Evolutionary conservation across 78 protist species (phyloP), one percentile per base, ranked within the genome.

Genomic region (Dictyostelium brefeldianum): DNA sequence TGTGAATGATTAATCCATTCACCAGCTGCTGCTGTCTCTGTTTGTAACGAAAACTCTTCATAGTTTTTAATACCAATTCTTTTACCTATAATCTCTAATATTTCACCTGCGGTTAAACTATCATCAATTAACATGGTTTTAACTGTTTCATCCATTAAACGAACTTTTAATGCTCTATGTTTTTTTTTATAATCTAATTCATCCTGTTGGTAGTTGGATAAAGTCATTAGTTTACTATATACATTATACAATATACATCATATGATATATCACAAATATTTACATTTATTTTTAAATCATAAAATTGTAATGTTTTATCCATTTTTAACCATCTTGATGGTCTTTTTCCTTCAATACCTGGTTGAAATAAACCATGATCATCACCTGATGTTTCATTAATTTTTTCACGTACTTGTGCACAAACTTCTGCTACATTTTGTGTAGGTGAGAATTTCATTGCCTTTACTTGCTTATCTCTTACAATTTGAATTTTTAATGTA

Each of bases 11-110:
- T 85, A 14, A 94, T 31, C 96, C 91, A 82, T 54, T 80, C 96
- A 20, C 81, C 92, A 11, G 41, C 54, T 50, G 27, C 71, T 10
- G 22, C 46, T 27, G 46, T 77, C 57, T 95, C 96, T 10, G 71
- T 80, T 71, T 64, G 74, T 79, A 97, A 79, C 5, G 97, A 93
- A 65, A 89, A 97, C 92, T 97, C 98, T 64, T 96, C 97, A 20
- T 80, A 59, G 57, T 96, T 97, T 57, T 69, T 51, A 56, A 97
- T 89, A 89, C 96, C 95, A 25, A 97, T 81, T 75, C 87, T 78
- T 56, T 79, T 64, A 77, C 96, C 94, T 36, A 96, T 85, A 48
- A 80, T 51, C 57, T 64, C 78, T 20, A 92, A 64, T 11, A 96
- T 51, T 47, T 90, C 94, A 31, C 80, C 94, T n/a, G 92, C 95